A percentile compares a stretch with the other conserved stretches of the same genome.
Evolutionary conservation across 805 yeast genomes (phyloP).

Genomic region (Candida parachauliodes): DNA sequence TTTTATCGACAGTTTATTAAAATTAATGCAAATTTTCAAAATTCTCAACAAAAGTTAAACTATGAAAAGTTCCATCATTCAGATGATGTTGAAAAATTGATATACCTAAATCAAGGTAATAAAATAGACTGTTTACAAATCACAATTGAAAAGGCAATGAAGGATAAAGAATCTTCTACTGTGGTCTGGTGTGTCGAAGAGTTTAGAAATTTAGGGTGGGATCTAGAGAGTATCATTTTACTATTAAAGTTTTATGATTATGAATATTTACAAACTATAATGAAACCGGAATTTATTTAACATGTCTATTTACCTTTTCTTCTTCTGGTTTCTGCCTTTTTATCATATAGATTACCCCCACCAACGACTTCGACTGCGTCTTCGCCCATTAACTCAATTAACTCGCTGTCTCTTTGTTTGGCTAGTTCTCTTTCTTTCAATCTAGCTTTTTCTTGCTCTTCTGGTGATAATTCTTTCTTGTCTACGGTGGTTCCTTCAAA

Average conservation of each 20-base stretch:
- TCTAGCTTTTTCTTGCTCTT: conserved; percentile 11
- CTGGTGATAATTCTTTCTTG: conserved; percentile 29
- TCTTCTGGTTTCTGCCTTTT: conserved; percentile 43
- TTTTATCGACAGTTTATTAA: conserved; percentile 1
- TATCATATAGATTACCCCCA: conserved; percentile 47
- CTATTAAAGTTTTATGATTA: not conserved
- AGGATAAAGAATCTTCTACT: conserved; percentile 18
- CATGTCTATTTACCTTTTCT: conserved; percentile 10
- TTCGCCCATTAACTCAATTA: conserved; percentile 58
- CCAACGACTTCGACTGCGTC: conserved; percentile 51
- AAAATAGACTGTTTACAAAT: conserved; percentile 19
- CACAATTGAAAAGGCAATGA: conserved; percentile 21
- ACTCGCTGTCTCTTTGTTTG: conserved; percentile 36
- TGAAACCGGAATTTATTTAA: conserved; percentile 1
- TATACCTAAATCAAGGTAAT: conserved; percentile 7
- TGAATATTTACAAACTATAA: conserved; percentile 7
- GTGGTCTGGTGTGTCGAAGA: conserved; percentile 30
- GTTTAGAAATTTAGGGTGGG: conserved; percentile 25
- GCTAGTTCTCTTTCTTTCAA: conserved; percentile 12
- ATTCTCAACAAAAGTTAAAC: conserved; percentile 8
- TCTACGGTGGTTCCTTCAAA: conserved; percentile 23
- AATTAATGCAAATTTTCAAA: not conserved
- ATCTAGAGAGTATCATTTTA: conserved; percentile 9
- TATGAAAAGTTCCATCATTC: not conserved
- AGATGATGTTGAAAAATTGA: not conserved